Percentiles rank a stretch among this genome's conserved stretches.
Evolutionary conservation across 1,139 yeast genomes (phyloP).

Genomic region (Diutina catenulata): DNA sequence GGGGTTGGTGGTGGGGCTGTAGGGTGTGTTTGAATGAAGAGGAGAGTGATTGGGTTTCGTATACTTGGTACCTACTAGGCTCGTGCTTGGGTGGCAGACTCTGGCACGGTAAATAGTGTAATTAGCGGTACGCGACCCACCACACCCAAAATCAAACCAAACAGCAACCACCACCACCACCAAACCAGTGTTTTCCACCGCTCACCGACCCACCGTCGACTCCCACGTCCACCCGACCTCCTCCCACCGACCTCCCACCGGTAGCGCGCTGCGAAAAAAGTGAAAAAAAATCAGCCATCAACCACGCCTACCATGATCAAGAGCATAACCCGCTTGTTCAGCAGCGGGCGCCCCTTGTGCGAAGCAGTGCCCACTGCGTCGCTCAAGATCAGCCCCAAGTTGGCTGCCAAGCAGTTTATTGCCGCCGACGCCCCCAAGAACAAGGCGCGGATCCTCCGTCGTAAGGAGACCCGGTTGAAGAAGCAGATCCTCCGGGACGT

Average conservation of each 20-base stretch:
- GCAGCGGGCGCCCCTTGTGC: not conserved
- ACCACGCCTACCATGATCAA: not conserved
- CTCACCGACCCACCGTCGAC: not conserved
- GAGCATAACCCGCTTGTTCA: conserved; percentile 1
- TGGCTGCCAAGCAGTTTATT: conserved; percentile 9
- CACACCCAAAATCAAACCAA: too few species aligned
- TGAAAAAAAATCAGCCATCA: not conserved
- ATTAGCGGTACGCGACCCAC: too few species aligned
- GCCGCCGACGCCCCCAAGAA: conserved; percentile 17
- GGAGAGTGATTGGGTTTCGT: too few species aligned
- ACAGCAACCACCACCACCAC: too few species aligned
- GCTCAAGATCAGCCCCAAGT: conserved; percentile 2
- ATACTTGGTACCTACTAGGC: too few species aligned
- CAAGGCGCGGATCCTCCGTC: conserved; percentile 24
- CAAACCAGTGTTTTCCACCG: not conserved
- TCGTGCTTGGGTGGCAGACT: too few species aligned
- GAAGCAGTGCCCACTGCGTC: not conserved
- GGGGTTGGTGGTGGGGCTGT: too few species aligned
- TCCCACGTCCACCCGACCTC: not conserved
- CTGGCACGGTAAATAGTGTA: too few species aligned
- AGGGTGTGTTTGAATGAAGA: too few species aligned
- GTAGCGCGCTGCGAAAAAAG: not conserved
- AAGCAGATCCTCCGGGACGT: conserved; percentile 34
- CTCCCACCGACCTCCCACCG: not conserved
- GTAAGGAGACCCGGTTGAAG: conserved; percentile 31